phyloP scores from a whole-genome alignment of 192 early-diverging fungal species.

The Gryganskiella cystojenkinii region DNA sequence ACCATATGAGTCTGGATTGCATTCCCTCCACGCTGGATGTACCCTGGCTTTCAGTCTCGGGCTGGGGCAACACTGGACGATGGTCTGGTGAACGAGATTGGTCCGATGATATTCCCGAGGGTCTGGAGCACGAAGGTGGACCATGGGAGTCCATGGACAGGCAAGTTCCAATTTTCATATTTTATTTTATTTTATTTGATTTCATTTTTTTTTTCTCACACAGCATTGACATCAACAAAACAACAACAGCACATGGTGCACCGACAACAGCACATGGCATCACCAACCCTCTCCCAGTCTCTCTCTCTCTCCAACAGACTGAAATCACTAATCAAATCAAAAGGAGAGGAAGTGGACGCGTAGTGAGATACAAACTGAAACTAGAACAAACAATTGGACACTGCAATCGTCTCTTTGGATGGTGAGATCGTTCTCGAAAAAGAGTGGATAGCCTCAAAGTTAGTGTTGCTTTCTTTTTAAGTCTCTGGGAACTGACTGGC shows the following conservation, averaged over 20 bases:
- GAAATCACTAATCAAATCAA: no score
- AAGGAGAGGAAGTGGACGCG: no score
- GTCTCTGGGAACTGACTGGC: no score
- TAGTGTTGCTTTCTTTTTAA: no score
- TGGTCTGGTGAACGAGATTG: conserved; percentile 47
- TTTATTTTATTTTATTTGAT: background rate
- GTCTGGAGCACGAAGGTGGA: conserved; percentile 49
- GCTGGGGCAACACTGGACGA: conserved; percentile 41
- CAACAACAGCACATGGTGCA: background rate
- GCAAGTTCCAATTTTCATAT: conserved; percentile 10
- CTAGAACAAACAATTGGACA: no score
- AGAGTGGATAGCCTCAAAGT: no score
- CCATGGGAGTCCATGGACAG: conserved; percentile 50
- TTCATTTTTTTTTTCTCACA: background rate
- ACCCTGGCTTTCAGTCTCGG: conserved; percentile 22
- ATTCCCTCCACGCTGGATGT: conserved; percentile 49
- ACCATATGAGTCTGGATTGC: conserved; percentile 22
- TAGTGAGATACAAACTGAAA: no score
- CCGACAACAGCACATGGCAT: background rate
- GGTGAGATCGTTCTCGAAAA: no score
- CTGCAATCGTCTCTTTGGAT: no score
- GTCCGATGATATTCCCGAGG: conserved; percentile 43
- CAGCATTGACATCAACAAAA: background rate
- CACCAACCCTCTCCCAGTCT: background rate
- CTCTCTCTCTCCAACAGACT: no score